Evolutionary conservation across 2,329 filamentous ascomycete species (phyloP).

Genomic region (Claviceps humidiphila): DNA sequence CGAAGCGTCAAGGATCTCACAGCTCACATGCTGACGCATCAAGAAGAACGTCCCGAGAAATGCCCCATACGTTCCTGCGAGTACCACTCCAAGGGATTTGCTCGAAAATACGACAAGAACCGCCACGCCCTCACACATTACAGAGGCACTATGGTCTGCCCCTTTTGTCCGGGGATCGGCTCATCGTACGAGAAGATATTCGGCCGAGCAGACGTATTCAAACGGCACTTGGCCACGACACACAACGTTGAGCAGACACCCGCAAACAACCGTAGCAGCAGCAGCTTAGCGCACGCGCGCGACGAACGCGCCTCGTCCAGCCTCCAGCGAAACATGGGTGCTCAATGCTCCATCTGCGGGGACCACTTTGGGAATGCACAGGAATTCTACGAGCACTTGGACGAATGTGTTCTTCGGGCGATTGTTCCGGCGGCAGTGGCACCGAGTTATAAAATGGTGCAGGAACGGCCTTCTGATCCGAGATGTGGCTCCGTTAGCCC

Average conservation of each 20-base stretch:
- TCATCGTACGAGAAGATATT: slow-evolving; percentile 88
- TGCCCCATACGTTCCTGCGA: slow-evolving; percentile 90
- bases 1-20: slow-evolving; percentile 52
- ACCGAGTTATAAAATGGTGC: neutral
- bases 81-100: slow-evolving; percentile 88
- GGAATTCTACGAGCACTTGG: slow-evolving; percentile 94
- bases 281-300: slow-evolving; percentile 7
- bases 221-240: slow-evolving; percentile 82
- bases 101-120: slow-evolving; percentile 96
- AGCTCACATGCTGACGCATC: slow-evolving; percentile 93
- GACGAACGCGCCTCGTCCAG: neutral
- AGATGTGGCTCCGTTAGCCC: slow-evolving; percentile 2
- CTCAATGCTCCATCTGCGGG: slow-evolving; percentile 82
- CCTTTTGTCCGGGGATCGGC: slow-evolving; percentile 82
- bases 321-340: slow-evolving; percentile 30
- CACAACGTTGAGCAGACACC: slow-evolving; percentile 91
- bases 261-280: slow-evolving; percentile 53
- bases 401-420: slow-evolving; percentile 48
- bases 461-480: neutral
- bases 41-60: slow-evolving; percentile 86
- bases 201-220: slow-evolving; percentile 94
- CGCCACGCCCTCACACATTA: slow-evolving; percentile 92
- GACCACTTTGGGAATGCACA: slow-evolving; percentile 72
- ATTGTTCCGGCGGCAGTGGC: slow-evolving; percentile 30
- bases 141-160: slow-evolving; percentile 95